These are phyloP conservation scores for Lycium barbarum DNA, from an alignment of 257 asterid genomes.

Conservation along the genomic window DNA sequence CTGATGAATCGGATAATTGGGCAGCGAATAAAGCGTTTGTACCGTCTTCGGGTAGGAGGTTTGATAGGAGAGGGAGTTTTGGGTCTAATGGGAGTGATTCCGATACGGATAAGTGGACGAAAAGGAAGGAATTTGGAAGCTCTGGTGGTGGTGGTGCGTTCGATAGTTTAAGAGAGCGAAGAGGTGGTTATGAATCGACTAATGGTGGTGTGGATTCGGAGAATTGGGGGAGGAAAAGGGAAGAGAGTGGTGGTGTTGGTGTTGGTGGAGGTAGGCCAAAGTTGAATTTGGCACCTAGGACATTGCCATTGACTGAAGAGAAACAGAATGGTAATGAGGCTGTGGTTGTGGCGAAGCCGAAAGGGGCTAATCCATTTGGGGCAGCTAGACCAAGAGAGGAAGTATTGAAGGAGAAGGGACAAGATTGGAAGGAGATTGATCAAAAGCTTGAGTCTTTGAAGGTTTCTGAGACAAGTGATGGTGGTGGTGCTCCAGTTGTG, in stretches of 20 bases:
- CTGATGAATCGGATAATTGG: conserved; percentile 93
- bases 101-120: conserved; percentile 74
- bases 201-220: conserved; percentile 30
- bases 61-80: conserved; percentile 69
- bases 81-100: conserved; percentile 68
- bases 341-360: conserved; percentile 51
- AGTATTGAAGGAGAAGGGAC: conserved; percentile 95
- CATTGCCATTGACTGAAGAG: conserved; percentile 48
- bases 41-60: conserved; percentile 67
- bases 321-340: conserved; percentile 39
- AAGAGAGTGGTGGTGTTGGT: conserved; percentile 23
- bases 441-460: conserved; percentile 70
- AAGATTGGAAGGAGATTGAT: conserved; percentile 87
- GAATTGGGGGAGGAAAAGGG: conserved; percentile 40
- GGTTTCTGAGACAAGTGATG: conserved; percentile 38
- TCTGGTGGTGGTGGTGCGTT: conserved; percentile 31
- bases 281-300: conserved; percentile 52
- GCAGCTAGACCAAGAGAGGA: conserved; percentile 97
- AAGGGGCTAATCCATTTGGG: conserved; percentile 83
- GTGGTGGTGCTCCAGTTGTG: conserved; percentile 40
- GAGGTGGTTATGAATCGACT: conserved; percentile 21
- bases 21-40: conserved; percentile 71
- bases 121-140: conserved; percentile 66
- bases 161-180: conserved; percentile 36
- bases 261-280: conserved; percentile 35